Conservation (phyloP, 306 rosid genomes). For the Parietaria judaica region DNA sequence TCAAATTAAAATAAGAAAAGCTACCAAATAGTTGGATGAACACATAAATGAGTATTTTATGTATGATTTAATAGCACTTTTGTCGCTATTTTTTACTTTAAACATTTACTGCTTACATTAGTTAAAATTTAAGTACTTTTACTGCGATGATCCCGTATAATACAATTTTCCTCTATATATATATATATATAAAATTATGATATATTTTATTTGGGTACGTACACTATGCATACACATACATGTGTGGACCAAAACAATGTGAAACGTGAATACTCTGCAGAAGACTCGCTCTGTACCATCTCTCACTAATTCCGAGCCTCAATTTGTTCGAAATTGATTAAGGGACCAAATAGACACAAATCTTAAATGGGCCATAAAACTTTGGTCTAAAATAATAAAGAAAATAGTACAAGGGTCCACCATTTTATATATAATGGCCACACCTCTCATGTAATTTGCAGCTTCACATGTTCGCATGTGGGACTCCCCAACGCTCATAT, state of each 20-base stretch:
- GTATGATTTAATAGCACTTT: too few relatives aligned
- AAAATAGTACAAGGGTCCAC: conserved; percentile 21
- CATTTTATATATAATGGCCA: conserved; percentile 12
- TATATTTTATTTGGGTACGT: background rate
- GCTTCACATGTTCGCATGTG: conserved; percentile 67
- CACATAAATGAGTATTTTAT: too few relatives aligned
- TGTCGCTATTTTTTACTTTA: too few relatives aligned
- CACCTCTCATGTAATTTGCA: conserved; percentile 10
- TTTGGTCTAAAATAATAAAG: background rate
- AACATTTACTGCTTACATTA: too few relatives aligned
- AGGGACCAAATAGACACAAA: conserved; percentile 9
- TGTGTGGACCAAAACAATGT: conserved; percentile 5
- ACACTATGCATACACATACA: background rate
- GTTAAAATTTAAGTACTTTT: too few relatives aligned
- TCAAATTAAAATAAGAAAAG: too few relatives aligned
- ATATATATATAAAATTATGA: background rate
- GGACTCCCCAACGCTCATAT: conserved; percentile 25
- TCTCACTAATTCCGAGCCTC: conserved; percentile 8
- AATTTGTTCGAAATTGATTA: background rate
- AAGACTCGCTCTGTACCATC: conserved; percentile 2
- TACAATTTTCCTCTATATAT: too few relatives aligned
- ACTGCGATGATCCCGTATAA: too few relatives aligned
- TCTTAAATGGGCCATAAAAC: conserved; percentile 10
- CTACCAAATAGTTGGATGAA: too few relatives aligned
- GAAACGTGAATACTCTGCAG: conserved; percentile 14